phyloP scores from a whole-genome alignment of 2,329 filamentous ascomycete species.

The Aspergillus tubingensis region DNA sequence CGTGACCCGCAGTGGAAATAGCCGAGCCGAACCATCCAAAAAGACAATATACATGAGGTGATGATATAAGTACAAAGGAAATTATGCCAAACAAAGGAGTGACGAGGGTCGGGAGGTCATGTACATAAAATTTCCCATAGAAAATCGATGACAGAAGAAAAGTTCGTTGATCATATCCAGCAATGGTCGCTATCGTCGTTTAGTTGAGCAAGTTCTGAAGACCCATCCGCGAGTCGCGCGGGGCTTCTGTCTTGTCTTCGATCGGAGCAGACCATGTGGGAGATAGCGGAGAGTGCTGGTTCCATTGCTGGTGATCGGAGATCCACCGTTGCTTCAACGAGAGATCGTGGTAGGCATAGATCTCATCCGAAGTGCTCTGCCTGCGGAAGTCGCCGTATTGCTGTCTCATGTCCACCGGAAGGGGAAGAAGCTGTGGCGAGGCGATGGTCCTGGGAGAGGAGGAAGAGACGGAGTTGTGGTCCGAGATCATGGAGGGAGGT shows the following conservation, averaged over 20 bases:
- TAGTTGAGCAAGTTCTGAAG: slow-evolving; percentile 42
- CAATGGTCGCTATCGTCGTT: slow-evolving; percentile 25
- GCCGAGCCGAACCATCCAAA: slow-evolving; percentile 5
- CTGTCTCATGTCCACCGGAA: slow-evolving; percentile 48
- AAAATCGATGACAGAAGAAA: slow-evolving; percentile 12
- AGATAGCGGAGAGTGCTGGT: slow-evolving; percentile 29
- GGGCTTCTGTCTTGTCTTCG: slow-evolving; percentile 24
- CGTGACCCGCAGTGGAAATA: slow-evolving; percentile 22
- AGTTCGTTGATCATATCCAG: slow-evolving; percentile 28
- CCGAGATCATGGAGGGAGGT: slow-evolving; percentile 71
- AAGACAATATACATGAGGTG: slow-evolving; percentile 18
- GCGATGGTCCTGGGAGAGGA: slow-evolving; percentile 57
- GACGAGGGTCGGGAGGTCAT: slow-evolving; percentile 20
- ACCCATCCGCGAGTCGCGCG: slow-evolving; percentile 44
- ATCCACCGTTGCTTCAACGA: slow-evolving; percentile 32
- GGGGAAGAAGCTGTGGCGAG: slow-evolving; percentile 44
- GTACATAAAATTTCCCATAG: slow-evolving; percentile 18
- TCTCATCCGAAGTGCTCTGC: slow-evolving; percentile 33
- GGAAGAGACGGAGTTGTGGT: slow-evolving; percentile 64
- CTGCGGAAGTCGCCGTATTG: slow-evolving; percentile 37
- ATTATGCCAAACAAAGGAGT: slow-evolving; percentile 17
- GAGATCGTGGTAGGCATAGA: slow-evolving; percentile 26
- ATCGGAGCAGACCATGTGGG: slow-evolving; percentile 26
- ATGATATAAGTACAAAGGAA: slow-evolving; percentile 25
- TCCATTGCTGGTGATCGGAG: slow-evolving; percentile 31